These are phyloP conservation scores for Starmerella vitae DNA, from an alignment of 805 yeast species.

Conservation along the genomic window DNA sequence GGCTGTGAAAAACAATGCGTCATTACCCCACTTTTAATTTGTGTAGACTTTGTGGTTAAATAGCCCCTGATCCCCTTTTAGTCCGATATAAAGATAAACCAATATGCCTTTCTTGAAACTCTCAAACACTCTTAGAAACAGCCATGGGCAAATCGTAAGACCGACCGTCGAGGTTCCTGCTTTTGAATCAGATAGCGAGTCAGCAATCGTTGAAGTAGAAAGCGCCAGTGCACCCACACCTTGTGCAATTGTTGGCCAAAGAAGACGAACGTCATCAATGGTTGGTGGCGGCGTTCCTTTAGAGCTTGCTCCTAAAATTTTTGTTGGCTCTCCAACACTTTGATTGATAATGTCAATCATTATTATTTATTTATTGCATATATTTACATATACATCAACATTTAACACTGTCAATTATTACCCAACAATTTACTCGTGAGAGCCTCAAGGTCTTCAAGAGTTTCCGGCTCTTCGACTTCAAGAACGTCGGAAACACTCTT, in stretches of 20 bases:
- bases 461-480: conserved; percentile 78
- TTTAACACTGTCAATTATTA: conserved; percentile 1
- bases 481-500: conserved; percentile 31
- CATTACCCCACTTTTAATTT: neutral
- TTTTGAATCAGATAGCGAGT: neutral
- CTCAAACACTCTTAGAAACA: conserved; percentile 13
- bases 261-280: conserved; percentile 19
- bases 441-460: conserved; percentile 88
- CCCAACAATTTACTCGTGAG: conserved; percentile 23
- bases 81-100: neutral
- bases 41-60: neutral
- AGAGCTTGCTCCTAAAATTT: conserved; percentile 3
- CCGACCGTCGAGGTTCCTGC: conserved; percentile 9
- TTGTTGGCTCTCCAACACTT: neutral
- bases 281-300: conserved; percentile 19
- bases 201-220: conserved; percentile 2
- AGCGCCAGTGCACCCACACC: neutral
- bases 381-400: too few species aligned
- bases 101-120: conserved; percentile 14
- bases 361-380: neutral
- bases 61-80: neutral
- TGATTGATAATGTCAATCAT: neutral
- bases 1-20: neutral
- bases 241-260: conserved; percentile 1
- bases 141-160: conserved; percentile 15